phyloP scores from a whole-genome alignment of 2,329 filamentous ascomycete species.

The Aureobasidium sp. region DNA sequence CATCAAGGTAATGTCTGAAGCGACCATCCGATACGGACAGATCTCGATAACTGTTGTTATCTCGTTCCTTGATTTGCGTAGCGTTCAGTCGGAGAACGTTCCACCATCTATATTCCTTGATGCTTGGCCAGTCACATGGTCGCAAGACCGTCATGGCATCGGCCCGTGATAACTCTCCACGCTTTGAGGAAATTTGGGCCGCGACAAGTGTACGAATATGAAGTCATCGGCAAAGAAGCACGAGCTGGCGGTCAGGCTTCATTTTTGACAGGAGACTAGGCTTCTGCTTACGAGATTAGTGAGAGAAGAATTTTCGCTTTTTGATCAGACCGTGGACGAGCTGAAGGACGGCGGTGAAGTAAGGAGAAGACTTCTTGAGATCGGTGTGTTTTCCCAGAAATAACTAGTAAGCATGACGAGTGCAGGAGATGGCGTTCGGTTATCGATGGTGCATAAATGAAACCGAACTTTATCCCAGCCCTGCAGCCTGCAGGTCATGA shows the following conservation, averaged over 20 bases:
- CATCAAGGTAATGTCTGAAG: not conserved
- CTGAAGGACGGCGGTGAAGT: not conserved
- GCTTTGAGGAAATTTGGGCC: not conserved
- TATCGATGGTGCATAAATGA: constrained; percentile 9
- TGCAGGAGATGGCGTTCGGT: constrained; percentile 4
- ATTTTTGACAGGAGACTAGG: constrained; percentile 1
- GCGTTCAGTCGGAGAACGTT: not conserved
- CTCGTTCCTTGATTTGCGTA: constrained; percentile 3
- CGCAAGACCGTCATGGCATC: not conserved
- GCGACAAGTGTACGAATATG: constrained; percentile 1
- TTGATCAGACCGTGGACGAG: not conserved
- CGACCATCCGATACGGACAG: not conserved
- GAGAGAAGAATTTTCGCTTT: not conserved
- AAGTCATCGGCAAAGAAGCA: not conserved
- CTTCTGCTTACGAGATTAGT: not conserved
- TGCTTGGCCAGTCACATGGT: constrained; percentile 1
- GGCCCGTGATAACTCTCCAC: not conserved
- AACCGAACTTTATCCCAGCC: constrained; percentile 2
- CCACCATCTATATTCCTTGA: not conserved
- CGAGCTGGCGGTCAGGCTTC: constrained; percentile 3
- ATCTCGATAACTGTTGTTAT: constrained; percentile 4
- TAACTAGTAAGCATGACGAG: not conserved
- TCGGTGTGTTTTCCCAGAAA: not conserved
- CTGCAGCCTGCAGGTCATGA: not conserved
- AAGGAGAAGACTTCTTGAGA: not conserved